A percentile compares a stretch with the other conserved stretches of the same genome.
These are phyloP conservation scores for Hyphopichia wangnamkhiaoensis DNA, from an alignment of 1,139 yeast species.

Conservation along the genomic window DNA sequence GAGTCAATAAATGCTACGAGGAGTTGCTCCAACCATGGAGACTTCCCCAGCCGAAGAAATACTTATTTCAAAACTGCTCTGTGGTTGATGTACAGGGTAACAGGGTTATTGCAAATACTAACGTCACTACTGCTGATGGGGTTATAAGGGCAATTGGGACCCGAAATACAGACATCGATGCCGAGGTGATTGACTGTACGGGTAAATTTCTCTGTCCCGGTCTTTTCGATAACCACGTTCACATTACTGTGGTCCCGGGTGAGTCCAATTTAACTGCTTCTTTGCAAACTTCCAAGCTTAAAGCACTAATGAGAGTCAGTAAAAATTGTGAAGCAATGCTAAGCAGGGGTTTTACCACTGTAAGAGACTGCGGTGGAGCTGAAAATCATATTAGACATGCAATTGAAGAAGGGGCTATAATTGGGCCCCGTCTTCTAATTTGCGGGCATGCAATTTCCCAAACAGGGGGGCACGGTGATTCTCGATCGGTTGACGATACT, in stretches of 20 bases:
- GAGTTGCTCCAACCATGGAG: constrained; percentile 18
- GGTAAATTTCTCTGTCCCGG: constrained; percentile 23
- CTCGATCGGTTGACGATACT: constrained; percentile 17
- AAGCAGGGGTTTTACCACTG: constrained; percentile 21
- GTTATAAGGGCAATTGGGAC: constrained; percentile 7
- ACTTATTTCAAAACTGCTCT: constrained; percentile 15
- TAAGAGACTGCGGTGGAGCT: constrained; percentile 24
- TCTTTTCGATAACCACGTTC: constrained; percentile 22
- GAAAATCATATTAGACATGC: constrained; percentile 17
- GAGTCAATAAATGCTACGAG: constrained; percentile 17
- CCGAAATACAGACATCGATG: constrained; percentile 3
- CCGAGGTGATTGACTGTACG: constrained; percentile 15
- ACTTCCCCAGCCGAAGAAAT: constrained; percentile 15
- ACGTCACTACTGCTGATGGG: constrained; percentile 16
- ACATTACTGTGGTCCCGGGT: constrained; percentile 20
- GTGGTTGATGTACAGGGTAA: constrained; percentile 17
- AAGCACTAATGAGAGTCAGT: constrained; percentile 18
- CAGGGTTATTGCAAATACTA: constrained; percentile 8
- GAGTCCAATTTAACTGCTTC: constrained; percentile 15
- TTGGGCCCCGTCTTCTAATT: constrained; percentile 20
- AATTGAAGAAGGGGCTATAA: constrained; percentile 19
- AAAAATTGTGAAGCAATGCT: constrained; percentile 14
- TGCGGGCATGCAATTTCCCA: constrained; percentile 22
- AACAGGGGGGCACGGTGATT: constrained; percentile 25
- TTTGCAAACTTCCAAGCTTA: constrained; percentile 15